These are phyloP conservation scores for Psidium guajava DNA, from an alignment of 345 rosid genomes.

Conservation along the genomic window DNA sequence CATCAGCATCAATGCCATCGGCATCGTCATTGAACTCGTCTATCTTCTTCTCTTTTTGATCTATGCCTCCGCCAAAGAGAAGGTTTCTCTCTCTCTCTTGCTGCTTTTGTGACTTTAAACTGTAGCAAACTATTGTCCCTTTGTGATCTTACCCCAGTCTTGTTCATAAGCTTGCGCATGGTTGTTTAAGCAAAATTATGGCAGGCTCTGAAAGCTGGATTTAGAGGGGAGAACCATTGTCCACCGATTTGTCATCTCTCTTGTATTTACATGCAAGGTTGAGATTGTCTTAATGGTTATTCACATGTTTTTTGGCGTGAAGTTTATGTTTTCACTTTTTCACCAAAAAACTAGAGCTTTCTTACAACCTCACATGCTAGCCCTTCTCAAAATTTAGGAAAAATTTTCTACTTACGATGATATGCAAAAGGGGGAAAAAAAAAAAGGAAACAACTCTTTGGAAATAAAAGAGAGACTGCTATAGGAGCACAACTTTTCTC, in stretches of 20 bases:
- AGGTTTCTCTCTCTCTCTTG: conserved; percentile 15
- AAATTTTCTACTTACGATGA: background rate
- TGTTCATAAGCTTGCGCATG: background rate
- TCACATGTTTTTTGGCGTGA: background rate
- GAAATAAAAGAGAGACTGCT: background rate
- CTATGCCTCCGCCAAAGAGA: conserved; percentile 48
- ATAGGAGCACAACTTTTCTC: background rate
- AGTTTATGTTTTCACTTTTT: background rate
- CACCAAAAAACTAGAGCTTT: background rate
- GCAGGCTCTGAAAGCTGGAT: background rate
- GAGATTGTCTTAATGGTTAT: background rate
- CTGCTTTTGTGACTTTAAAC: background rate
- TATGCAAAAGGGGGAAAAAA: background rate
- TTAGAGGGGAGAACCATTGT: background rate
- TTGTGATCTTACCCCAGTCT: background rate
- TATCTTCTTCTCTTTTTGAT: conserved; percentile 40
- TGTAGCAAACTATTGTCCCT: background rate
- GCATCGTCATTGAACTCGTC: conserved; percentile 37
- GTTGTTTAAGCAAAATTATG: background rate
- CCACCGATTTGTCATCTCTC: background rate
- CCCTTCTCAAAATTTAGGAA: background rate
- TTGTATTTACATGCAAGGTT: background rate
- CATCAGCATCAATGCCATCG: conserved; percentile 51
- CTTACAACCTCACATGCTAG: background rate
- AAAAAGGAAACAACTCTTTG: background rate